Base-by-base conservation (phyloP, 148 eudicot genomes). In the Tetragonia tetragonoides region DNA sequence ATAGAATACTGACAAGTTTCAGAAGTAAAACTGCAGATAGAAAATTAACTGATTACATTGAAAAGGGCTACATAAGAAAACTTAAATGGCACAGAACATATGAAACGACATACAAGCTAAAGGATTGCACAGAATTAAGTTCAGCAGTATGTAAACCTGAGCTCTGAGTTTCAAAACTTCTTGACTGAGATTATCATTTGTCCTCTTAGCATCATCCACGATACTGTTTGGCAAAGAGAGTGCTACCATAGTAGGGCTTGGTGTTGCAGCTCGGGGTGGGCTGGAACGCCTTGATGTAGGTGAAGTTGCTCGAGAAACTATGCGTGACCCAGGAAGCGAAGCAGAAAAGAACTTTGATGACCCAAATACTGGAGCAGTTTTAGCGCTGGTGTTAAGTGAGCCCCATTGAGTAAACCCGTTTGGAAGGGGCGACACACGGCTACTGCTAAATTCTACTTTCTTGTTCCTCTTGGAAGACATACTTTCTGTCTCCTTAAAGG, bases 241-340 rank as follows among this genome's bases (percentile, higher is more conserved):
- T 49, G 77, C 79, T 21, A 81, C 76, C 76, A 86, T 75, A 71
- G 85, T 61, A 57, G 89, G 81, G 79, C 81, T 74, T 60, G 82
- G 84, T 42, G 89, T 78, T 38, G 76, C 78, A 69, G 87, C 79
- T 76, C 84, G 85, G 79, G 86, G 78, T 66, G 94, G 92, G 69
- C 88, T 90, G 66, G 86, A 84, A 51, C 83, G 85, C 68, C 80
- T 80, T 62, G 89, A 88, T 73, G 82, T 76, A 63, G 94, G 92
- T 77, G 90, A 88, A 59, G 85, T 82, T 73, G 92, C 87, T 72
- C 78, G 87, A 84, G 92, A 88, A 18, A 81, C 84, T 46, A 78
- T 70, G 62, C 85, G 80, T 74, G 92, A 87, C 70, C 87, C 84
- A 83, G 90, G 87, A 81, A 87, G 77, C 77, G 90, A 88, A 70